Evolutionary conservation across 2,329 filamentous ascomycete species (phyloP), one percentile per base, ranked within the genome.

Genomic region (Penicillium capsulatum): DNA sequence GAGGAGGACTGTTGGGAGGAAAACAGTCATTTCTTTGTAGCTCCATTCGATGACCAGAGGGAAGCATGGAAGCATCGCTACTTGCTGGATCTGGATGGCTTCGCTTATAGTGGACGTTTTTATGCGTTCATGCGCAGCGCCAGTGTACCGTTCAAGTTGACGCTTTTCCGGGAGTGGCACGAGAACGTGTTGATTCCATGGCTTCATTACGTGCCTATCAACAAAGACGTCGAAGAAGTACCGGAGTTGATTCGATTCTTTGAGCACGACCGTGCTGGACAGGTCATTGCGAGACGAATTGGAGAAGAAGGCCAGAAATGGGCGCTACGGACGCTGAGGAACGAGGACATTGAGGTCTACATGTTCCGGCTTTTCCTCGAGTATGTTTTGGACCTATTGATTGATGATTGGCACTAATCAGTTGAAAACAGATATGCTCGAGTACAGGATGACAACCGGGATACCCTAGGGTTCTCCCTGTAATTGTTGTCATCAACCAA

Each of bases 1-100:
- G 88, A 94, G 57, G 81, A 79, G 16, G 89, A 95, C 69, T 95
- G 89, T 64, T 75, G 80, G 26, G 86, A 86, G 0, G 86, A 94
- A 60, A 72, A 72, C 29, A 78, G 86, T 49, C 91, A 85, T 65
- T 94, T 95, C 66, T 69, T 79, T 17, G 68, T 40, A 19, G 77
- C 77, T 14, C 73, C 77, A 2, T 73, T 73, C 20, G 85, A 77
- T 2, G 77, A 85, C 48, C 84, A 85, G 60, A 77, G 86, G 52
- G 81, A 85, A 48, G 87, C 86, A 1, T 94, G 86, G 82, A 71
- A 72, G 34, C 86, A 82, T 66, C 65, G 13, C 50, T 65, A 17
- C 22, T 27, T 45, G 11, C 70, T 79, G 37, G 77, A 80, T 42
- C 41, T 76, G 2, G 77, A 80, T 52, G 77, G 76, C 2, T 79